Evolutionary conservation across 371 early-diverging fungal species (phyloP).

Genomic region (Mortierella sp.): DNA sequence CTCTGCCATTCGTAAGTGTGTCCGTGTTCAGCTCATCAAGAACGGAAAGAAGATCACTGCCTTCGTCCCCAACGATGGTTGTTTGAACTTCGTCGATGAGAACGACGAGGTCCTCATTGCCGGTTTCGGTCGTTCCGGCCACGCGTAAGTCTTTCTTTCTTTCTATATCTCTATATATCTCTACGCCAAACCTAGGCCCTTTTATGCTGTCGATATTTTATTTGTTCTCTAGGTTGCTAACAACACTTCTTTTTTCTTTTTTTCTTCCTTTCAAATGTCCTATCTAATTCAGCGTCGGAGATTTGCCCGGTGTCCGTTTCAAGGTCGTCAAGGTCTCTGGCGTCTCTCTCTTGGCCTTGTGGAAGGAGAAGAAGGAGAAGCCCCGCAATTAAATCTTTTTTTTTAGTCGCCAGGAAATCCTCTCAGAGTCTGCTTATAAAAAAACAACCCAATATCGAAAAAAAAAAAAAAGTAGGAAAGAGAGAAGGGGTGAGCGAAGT

Average conservation of each 20-base stretch:
- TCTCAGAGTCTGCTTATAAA: too few relatives aligned
- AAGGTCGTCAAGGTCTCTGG: conserved; percentile 99
- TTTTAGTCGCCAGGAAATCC: too few relatives aligned
- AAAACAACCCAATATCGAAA: too few relatives aligned
- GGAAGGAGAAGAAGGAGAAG: conserved; percentile 99
- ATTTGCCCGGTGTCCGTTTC: conserved; percentile 99
- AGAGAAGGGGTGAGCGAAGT: too few relatives aligned
- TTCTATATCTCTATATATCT: background rate
- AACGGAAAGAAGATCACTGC: conserved; percentile 99
- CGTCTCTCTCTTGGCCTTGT: conserved; percentile 97
- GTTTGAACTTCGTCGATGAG: conserved; percentile 97
- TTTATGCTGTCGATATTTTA: background rate
- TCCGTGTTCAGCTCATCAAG: conserved; percentile 99
- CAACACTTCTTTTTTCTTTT: background rate
- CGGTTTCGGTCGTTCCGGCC: conserved; percentile 84
- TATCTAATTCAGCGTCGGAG: conserved; percentile 78
- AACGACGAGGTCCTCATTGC: conserved; percentile 94
- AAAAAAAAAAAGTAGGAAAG: too few relatives aligned
- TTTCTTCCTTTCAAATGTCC: too few relatives aligned
- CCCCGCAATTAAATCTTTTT: conserved; percentile 94
- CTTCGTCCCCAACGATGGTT: conserved; percentile 99
- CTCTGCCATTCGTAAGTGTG: conserved; percentile 99
- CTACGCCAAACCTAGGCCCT: background rate
- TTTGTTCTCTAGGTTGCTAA: background rate
- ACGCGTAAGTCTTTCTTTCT: background rate